Conservation (phyloP, 768 basidiomycete genomes). For the Rubroboletus satanas region DNA sequence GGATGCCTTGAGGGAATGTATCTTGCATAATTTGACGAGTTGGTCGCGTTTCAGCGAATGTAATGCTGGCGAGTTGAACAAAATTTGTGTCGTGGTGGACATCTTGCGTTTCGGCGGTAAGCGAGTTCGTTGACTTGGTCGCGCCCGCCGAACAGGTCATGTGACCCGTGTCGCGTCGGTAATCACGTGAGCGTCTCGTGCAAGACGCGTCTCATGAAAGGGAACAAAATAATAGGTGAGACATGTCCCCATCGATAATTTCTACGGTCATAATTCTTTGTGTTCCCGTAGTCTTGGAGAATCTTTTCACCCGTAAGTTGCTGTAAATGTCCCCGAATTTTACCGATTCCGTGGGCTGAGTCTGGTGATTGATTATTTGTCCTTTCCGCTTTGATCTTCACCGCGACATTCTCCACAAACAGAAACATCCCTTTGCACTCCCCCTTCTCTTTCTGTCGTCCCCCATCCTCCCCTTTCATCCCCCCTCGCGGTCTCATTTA, state of each 20-base stretch:
- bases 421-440: background rate
- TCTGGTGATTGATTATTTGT: conserved; percentile 12
- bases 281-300: background rate
- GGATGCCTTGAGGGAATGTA: conserved; percentile 71
- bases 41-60: conserved; percentile 83
- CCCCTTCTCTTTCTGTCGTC: background rate
- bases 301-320: background rate
- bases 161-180: conserved; percentile 12
- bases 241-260: conserved; percentile 3
- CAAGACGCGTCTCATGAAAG: conserved; percentile 2
- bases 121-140: conserved; percentile 16
- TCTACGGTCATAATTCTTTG: background rate
- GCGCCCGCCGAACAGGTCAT: conserved; percentile 9
- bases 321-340: background rate
- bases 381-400: conserved; percentile 11
- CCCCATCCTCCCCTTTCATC: background rate
- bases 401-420: conserved; percentile 10
- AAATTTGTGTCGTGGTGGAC: conserved; percentile 72
- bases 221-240: conserved; percentile 14
- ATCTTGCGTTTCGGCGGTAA: conserved; percentile 30
- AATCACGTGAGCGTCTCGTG: conserved; percentile 14
- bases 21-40: conserved; percentile 81
- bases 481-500: background rate
- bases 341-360: background rate
- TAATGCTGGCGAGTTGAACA: conserved; percentile 81